Base-by-base conservation (phyloP, 1,284 basidiomycete species). In the Meripilus lineatus region DNA sequence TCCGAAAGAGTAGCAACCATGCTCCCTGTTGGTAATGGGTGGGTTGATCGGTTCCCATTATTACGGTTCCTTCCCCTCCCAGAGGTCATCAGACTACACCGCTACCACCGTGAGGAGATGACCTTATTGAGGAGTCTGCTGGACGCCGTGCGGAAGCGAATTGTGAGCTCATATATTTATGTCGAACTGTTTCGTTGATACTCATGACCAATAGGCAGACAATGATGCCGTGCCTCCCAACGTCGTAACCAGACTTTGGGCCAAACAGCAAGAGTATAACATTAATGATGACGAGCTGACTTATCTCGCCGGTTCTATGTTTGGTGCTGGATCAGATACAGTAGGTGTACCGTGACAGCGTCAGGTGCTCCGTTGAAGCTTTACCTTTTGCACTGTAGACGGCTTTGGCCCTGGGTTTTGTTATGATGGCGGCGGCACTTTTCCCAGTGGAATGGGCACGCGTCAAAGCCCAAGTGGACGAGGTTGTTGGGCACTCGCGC, bases 321-420 rank as follows among this genome's bases (percentile, higher is more conserved):
- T 81, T 44, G 81, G 79, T 30, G 81, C 80, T 1, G 81, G 80
- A 4, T 73, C 72, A 2, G 81, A 81, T 45, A 83, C 80, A 15
- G 73, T 74, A 38, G 10, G 44, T 53, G 10, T 35, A 0, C 23
- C 20, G 23, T 4, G 4, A 13, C 24, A n/a, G 11, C 23, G 35
- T 8, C 18, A 8, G 8, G 10, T 30, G 10, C n/a, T 30, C 28
- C n/a, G n/a, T n/a, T n/a, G n/a, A n/a, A n/a, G n/a, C n/a, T n/a
- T n/a, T n/a, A n/a, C n/a, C n/a, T n/a, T n/a, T n/a, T n/a, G n/a
- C n/a, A n/a, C n/a, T 14, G 32, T 46, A 75, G 61, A 81, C 73
- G 3, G 72, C 76, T 1, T 69, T 73, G 5, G 81, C 73, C 0
- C 76, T 87, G 36, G 74, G 70, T 26, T 67, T 74, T 32, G 63